Conservation (phyloP, 257 asterid species). For the Nicotiana tabacum region DNA sequence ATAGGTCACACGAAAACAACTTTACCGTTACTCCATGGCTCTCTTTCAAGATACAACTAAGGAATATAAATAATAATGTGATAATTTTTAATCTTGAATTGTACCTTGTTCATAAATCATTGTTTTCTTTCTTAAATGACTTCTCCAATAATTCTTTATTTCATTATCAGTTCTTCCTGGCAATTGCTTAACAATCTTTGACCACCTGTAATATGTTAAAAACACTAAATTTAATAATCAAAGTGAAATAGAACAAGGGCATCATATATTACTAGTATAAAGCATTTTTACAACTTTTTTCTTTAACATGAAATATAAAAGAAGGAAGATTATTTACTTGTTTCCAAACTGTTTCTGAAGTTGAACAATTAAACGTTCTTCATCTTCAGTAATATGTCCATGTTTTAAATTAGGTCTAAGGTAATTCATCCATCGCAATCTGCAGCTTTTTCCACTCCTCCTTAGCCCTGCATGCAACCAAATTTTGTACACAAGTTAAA, state of each 20-base stretch:
- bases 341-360: conserved; percentile 70
- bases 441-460: conserved; percentile 73
- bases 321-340: conserved; percentile 30
- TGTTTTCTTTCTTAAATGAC: conserved; percentile 46
- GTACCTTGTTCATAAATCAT: conserved; percentile 22
- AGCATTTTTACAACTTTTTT: background rate
- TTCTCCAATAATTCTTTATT: conserved; percentile 74
- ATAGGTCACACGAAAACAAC: no score
- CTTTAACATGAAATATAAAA: background rate
- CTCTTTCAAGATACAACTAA: no score
- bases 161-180: conserved; percentile 85
- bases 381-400: conserved; percentile 48
- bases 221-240: background rate
- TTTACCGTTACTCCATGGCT: no score
- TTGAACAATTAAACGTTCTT: conserved; percentile 40
- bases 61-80: no score
- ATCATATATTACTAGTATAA: background rate
- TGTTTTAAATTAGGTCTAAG: conserved; percentile 66
- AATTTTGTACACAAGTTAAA: no score
- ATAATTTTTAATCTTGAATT: background rate
- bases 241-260: background rate
- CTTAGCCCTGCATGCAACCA: conserved; percentile 36
- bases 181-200: conserved; percentile 58
- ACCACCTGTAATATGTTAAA: conserved; percentile 45
- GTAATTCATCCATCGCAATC: conserved; percentile 78